These are phyloP conservation scores for Auriscalpium microsporum DNA, from an alignment of 768 basidiomycete genomes.

Conservation along the genomic window DNA sequence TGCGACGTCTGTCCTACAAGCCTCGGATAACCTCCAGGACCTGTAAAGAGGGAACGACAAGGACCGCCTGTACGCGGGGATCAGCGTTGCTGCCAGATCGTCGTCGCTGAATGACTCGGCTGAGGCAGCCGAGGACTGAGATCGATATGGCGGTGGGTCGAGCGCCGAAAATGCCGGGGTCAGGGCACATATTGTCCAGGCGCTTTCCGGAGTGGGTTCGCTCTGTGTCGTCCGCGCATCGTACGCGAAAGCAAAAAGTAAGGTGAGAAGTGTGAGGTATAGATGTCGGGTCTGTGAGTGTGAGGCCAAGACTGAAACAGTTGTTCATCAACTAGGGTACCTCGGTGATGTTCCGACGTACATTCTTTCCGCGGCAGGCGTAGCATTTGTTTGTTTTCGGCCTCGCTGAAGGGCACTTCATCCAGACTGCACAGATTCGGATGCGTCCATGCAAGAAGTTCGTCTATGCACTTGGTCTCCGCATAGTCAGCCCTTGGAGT, in stretches of 20 bases:
- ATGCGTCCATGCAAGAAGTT: conserved; percentile 58
- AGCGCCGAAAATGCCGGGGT: conserved; percentile 78
- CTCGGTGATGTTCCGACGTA: conserved; percentile 18
- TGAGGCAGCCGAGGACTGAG: not conserved
- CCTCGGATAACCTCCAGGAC: conserved; percentile 65
- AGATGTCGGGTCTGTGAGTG: conserved; percentile 47
- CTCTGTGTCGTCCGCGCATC: conserved; percentile 69
- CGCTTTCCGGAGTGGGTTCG: conserved; percentile 82
- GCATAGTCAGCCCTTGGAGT: conserved; percentile 65
- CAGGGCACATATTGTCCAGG: conserved; percentile 74
- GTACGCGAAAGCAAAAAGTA: conserved; percentile 78
- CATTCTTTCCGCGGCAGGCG: conserved; percentile 45
- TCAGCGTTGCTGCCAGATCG: conserved; percentile 44
- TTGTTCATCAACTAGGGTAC: not conserved
- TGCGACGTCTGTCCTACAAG: conserved; percentile 59
- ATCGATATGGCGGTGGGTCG: conserved; percentile 51
- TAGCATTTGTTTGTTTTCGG: conserved; percentile 62
- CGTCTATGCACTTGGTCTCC: conserved; percentile 68
- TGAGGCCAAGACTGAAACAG: conserved; percentile 43
- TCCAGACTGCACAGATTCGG: conserved; percentile 34
- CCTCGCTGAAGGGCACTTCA: conserved; percentile 53
- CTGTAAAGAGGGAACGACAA: conserved; percentile 75
- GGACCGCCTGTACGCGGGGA: conserved; percentile 63
- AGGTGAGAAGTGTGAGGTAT: conserved; percentile 58
- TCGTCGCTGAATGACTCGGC: conserved; percentile 24